Base-by-base conservation (phyloP, 352 stramenopile genomes). In the Phytophthora sansomeana region DNA sequence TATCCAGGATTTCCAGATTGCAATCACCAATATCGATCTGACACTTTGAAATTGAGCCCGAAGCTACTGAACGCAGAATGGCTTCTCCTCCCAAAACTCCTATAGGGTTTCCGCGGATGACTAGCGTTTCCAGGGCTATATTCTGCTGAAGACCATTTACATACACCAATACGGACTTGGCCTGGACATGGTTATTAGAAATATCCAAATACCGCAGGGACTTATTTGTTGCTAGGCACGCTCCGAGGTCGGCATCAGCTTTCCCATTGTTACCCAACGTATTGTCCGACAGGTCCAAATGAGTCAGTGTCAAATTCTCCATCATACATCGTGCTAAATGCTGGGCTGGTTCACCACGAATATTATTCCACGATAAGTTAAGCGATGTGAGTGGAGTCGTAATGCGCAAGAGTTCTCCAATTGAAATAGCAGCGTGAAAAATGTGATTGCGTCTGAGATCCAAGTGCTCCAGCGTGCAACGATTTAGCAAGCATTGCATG, bases 281-380 rank as follows among this genome's bases (percentile, higher is more conserved):
- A 51, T 92, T 92, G 58, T 92, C 81, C 0, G 83, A 85, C n/a
- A 94, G 39, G 48, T 90, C 68, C 21, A 94, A 63, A 38, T 80
- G 75, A 17, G 70, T 82, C 8, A 94, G 74, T 30, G 81, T 87
- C 38, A 83, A 48, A 24, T 94, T 94, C 26, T 91, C 79, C 69
- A 88, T 81, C 78, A 94, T 91, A 29, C 80, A 87, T 47, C 74
- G 71, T 0, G 78, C 83, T 8, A 94, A 54, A 50, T 87, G 74
- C 44, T 84, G 74, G 24, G 83, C 86, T 41, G 86, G 81, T 42
- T 89, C 75, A 6, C 82, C 78, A 10, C 83, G 80, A 35, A 94
- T 90, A 30, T 91, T 87, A 55, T 92, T 92, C 86, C 83, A 92
- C 5, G 80, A 85, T 11, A 94, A 42, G 24, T 94, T 87, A 11